A percentile compares a stretch with the other conserved stretches of the same genome.
Evolutionary conservation across 2,329 filamentous ascomycete species (phyloP).

Genomic region (Neonectria neomacrospora): DNA sequence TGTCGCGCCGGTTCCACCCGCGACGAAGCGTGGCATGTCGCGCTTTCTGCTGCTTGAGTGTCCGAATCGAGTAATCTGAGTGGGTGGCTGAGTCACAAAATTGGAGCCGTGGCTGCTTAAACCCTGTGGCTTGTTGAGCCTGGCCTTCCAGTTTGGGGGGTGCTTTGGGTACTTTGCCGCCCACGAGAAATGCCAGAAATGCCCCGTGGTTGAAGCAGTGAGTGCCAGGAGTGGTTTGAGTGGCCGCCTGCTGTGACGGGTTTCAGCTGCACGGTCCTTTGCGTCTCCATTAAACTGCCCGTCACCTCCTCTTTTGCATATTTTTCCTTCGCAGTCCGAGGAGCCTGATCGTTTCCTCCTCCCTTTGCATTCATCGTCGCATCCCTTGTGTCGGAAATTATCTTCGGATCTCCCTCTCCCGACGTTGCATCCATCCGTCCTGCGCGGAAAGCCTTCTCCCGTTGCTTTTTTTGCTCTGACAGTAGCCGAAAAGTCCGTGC

Average conservation of each 20-base stretch:
- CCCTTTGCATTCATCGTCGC: background rate
- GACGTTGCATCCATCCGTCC: slow-evolving; percentile 30
- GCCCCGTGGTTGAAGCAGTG: background rate
- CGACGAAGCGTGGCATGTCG: slow-evolving; percentile 31
- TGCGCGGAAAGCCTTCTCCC: slow-evolving; percentile 19
- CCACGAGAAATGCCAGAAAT: slow-evolving; percentile 1
- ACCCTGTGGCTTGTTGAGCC: background rate
- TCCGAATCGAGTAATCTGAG: slow-evolving; percentile 12
- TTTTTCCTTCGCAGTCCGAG: slow-evolving; percentile 7
- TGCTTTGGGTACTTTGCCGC: slow-evolving; percentile 6
- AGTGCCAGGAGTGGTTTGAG: slow-evolving; percentile 1
- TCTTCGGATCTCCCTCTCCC: background rate
- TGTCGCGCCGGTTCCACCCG: slow-evolving; percentile 46
- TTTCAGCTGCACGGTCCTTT: slow-evolving; percentile 21
- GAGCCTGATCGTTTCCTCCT: background rate
- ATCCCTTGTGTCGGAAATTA: background rate
- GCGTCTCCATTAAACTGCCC: slow-evolving; percentile 5
- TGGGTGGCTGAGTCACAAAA: slow-evolving; percentile 1
- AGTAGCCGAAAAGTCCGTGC: slow-evolving; percentile 42
- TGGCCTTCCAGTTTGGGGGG: background rate
- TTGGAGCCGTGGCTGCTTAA: slow-evolving; percentile 2
- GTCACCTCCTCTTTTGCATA: slow-evolving; percentile 13
- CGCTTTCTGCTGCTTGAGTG: slow-evolving; percentile 5
- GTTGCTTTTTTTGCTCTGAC: slow-evolving; percentile 36
- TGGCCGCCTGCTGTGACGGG: slow-evolving; percentile 17